Conservation (phyloP, 1,284 basidiomycete genomes). For the Wolfiporia cocos region DNA sequence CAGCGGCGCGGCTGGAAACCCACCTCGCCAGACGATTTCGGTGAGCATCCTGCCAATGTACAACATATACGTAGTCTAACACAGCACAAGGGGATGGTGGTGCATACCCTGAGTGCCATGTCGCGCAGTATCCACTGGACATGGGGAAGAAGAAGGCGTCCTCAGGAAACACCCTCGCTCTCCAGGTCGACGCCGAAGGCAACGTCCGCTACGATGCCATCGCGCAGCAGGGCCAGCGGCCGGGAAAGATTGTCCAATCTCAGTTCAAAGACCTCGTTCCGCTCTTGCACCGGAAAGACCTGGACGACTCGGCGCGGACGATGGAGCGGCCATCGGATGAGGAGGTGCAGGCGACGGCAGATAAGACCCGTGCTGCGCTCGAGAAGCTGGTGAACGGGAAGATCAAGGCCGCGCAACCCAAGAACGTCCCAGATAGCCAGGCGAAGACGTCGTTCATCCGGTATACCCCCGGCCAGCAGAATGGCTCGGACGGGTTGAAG, state of each 20-base stretch:
- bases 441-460: constrained; percentile 87
- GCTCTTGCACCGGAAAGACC: constrained; percentile 83
- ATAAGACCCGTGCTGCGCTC: constrained; percentile 85
- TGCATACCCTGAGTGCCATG: constrained; percentile 94
- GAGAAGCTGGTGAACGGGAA: constrained; percentile 94
- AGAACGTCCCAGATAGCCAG: constrained; percentile 74
- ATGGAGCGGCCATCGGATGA: constrained; percentile 95
- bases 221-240: constrained; percentile 88
- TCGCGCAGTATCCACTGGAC: constrained; percentile 95
- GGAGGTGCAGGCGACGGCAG: constrained; percentile 82
- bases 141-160: constrained; percentile 93
- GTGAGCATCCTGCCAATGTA: constrained; percentile 35
- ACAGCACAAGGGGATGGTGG: constrained; percentile 74
- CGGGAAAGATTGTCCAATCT: constrained; percentile 84
- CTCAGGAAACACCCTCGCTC: constrained; percentile 88
- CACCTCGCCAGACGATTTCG: constrained; percentile 76
- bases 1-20: constrained; percentile 88
- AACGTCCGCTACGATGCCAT: constrained; percentile 97
- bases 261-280: constrained; percentile 98
- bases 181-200: constrained; percentile 95
- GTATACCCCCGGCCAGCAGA: constrained; percentile 92
- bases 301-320: constrained; percentile 64
- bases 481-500: constrained; percentile 63
- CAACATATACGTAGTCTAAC: constrained; percentile 6
- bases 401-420: constrained; percentile 95